These are phyloP conservation scores for Skeletonema tropicum DNA, from an alignment of 108 stramenopile species.

Conservation along the genomic window DNA sequence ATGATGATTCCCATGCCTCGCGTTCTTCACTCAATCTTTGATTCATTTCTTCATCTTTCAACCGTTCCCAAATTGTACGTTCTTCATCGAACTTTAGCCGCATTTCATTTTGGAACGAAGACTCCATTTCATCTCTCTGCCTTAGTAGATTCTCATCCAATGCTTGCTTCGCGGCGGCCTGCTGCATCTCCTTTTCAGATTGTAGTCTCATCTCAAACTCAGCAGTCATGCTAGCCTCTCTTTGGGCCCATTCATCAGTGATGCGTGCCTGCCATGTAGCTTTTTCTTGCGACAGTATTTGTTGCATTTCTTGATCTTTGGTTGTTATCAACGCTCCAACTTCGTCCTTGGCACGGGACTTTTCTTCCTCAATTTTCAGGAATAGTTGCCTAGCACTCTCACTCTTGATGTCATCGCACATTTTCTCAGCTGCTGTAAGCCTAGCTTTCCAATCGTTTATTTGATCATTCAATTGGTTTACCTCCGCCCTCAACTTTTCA, in stretches of 20 bases:
- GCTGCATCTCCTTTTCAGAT: slow-evolving; percentile 7
- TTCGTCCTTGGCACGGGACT: slow-evolving; percentile 20
- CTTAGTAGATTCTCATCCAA: slow-evolving; percentile 26
- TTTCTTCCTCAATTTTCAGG: slow-evolving; percentile 40
- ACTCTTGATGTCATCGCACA: slow-evolving; percentile 42
- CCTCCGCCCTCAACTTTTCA: slow-evolving; percentile 47
- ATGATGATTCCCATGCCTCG: slow-evolving; percentile 26
- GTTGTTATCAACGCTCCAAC: slow-evolving; percentile 23
- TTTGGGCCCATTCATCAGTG: slow-evolving; percentile 20
- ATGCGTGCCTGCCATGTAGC: slow-evolving; percentile 21
- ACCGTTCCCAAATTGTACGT: slow-evolving; percentile 32
- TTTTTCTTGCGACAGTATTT: slow-evolving; percentile 20
- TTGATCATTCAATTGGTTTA: slow-evolving; percentile 47
- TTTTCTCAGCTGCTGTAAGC: slow-evolving; percentile 44
- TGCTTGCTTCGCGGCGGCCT: slow-evolving; percentile 20
- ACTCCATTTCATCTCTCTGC: slow-evolving; percentile 26
- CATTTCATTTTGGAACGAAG: slow-evolving; percentile 17
- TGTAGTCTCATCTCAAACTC: slow-evolving; percentile 6
- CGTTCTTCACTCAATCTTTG: slow-evolving; percentile 33
- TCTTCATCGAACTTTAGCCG: slow-evolving; percentile 32
- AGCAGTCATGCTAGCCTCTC: slow-evolving; percentile 3
- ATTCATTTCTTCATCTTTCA: slow-evolving; percentile 32
- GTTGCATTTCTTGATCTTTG: slow-evolving; percentile 23
- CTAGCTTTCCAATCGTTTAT: slow-evolving; percentile 41
- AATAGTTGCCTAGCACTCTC: slow-evolving; percentile 43